phyloP scores from a whole-genome alignment of 2,329 filamentous ascomycete genomes.

The Neocucurbitaria cava region DNA sequence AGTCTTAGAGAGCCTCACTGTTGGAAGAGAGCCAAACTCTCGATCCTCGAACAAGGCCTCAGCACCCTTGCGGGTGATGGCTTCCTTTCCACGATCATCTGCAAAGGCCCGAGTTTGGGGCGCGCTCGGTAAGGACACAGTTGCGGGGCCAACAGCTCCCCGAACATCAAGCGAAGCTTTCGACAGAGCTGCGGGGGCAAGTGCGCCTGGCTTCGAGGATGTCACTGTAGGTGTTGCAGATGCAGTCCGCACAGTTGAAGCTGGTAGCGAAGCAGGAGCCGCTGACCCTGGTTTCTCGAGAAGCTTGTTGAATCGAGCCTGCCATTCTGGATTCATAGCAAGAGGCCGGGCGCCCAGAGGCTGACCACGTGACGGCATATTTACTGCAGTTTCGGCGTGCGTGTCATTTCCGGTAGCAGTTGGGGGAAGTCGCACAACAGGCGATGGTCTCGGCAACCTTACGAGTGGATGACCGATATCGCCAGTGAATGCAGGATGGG shows the following conservation, averaged over 20 bases:
- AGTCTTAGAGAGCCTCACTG: constrained; percentile 40
- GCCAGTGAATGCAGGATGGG: constrained; percentile 75
- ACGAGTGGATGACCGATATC: constrained; percentile 71
- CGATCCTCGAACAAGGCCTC: constrained; percentile 55
- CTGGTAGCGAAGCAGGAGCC: constrained; percentile 36
- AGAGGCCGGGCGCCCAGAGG: constrained; percentile 47
- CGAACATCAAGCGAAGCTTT: constrained; percentile 64
- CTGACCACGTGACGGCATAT: constrained; percentile 45
- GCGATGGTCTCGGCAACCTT: constrained; percentile 71
- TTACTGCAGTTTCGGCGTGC: constrained; percentile 47
- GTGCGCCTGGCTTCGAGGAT: constrained; percentile 50
- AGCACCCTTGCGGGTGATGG: constrained; percentile 49
- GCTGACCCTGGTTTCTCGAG: constrained; percentile 64
- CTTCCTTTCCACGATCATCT: constrained; percentile 43
- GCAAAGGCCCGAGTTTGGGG: constrained; percentile 26
- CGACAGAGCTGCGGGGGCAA: constrained; percentile 72
- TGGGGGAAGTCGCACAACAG: constrained; percentile 83
- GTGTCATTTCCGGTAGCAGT: constrained; percentile 47
- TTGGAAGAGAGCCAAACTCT: constrained; percentile 56
- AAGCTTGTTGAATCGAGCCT: constrained; percentile 82
- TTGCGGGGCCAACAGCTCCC: constrained; percentile 60
- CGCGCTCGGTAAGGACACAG: constrained; percentile 70
- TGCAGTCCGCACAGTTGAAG: constrained; percentile 12
- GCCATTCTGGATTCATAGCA: constrained; percentile 67
- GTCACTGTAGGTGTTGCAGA: constrained; percentile 40